Base-by-base conservation (phyloP, 495 filamentous ascomycete species). In the Penicillium alfredii region DNA sequence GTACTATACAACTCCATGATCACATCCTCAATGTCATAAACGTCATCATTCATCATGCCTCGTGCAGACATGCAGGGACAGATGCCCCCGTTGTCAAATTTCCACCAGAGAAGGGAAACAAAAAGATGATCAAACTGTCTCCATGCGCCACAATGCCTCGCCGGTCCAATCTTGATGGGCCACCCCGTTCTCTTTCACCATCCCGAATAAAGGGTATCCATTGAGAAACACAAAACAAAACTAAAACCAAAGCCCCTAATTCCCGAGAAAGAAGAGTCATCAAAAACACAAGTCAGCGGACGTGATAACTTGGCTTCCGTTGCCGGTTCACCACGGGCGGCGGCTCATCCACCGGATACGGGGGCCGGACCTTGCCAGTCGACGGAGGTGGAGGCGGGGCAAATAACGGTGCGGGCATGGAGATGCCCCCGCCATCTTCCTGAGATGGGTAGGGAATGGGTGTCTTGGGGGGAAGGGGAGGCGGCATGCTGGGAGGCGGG, bases 401-500 rank as follows among this genome's bases (percentile, higher is more conserved):
- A 27, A 53, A 53, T 21, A 50, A 34, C 18, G 57, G 61, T 28
- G 55, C 58, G 8, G 55, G 60, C 62, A 61, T 64, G 7, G 55
- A 45, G 13, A 65, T 56, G 34, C 54, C 47, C 25, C 52, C 42
- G 36, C 50, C 49, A 40, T 47, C 51, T 24, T 56, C 41, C 29
- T 60, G 38, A 22, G 61, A 53, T 3, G 66, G 66, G 32, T 69
- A 80, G 1, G 71, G 76, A 8, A 92, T 76, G 1, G 87, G 87
- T 0, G 84, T 94, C 60, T 92, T 92, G 8, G 88, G 86, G 7
- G 88, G 88, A 14, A 90, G 51, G 0, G 88, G 88, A 21, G 88
- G 88, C 0, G 87, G 81, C 42, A 71, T 68, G 25, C 68, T 68
- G 12, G 60, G 27, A n/a, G 51, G 37, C 3, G 60, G 40, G 42